A percentile compares a stretch with the other conserved stretches of the same genome.
Conservation (phyloP, 1,284 basidiomycete genomes). For the Apiotrichum porosum region DNA sequence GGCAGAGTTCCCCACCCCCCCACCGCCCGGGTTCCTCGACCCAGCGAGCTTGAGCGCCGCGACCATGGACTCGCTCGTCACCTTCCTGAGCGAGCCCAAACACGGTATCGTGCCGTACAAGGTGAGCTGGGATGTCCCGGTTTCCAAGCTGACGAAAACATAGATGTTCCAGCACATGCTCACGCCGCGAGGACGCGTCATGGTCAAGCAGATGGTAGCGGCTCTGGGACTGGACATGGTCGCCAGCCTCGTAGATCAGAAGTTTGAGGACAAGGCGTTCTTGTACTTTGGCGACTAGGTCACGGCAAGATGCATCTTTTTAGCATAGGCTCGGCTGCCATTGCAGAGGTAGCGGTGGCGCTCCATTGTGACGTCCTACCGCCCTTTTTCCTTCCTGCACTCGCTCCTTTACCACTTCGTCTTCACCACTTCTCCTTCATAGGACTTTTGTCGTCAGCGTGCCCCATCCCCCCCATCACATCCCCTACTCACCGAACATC, state of each 20-base stretch:
- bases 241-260: not conserved
- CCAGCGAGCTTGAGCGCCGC: constrained; percentile 17
- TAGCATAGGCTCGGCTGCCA: too few relatives aligned
- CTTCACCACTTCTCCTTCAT: too few relatives aligned
- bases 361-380: too few relatives aligned
- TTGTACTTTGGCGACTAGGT: too few relatives aligned
- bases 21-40: constrained; percentile 41
- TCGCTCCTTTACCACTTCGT: too few relatives aligned
- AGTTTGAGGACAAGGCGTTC: too few relatives aligned
- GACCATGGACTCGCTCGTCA: constrained; percentile 25
- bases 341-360: too few relatives aligned
- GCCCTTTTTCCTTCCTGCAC: too few relatives aligned
- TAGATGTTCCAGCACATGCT: constrained; percentile 6
- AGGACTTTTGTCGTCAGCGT: too few relatives aligned
- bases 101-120: constrained; percentile 6
- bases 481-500: constrained; percentile 24
- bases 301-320: too few relatives aligned
- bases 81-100: constrained; percentile 17
- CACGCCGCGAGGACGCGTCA: not conserved
- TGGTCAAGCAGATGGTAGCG: constrained; percentile 8
- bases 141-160: not conserved
- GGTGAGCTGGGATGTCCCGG: not conserved
- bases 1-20: constrained; percentile 27
- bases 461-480: too few relatives aligned
- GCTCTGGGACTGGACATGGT: constrained; percentile 12